Percentiles rank a stretch among this genome's conserved stretches.
Evolutionary conservation across 2,329 filamentous ascomycete genomes (phyloP).

Genomic region (Rhynchosporium secalis): DNA sequence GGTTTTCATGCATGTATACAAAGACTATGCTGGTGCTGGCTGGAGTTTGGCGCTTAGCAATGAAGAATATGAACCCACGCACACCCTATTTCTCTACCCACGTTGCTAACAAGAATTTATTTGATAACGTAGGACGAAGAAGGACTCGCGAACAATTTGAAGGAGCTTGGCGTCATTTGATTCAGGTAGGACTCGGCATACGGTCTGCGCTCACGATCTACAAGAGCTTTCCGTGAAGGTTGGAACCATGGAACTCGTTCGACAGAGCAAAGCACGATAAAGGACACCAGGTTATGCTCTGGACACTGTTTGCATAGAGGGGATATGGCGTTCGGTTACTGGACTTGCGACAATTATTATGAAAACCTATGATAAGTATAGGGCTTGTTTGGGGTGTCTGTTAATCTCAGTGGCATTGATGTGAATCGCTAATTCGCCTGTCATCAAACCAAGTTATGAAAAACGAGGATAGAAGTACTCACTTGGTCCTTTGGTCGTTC

Average conservation of each 20-base stretch:
- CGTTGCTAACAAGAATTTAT: slow-evolving; percentile 19
- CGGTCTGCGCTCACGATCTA: background rate
- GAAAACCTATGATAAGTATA: slow-evolving; percentile 12
- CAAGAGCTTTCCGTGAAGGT: background rate
- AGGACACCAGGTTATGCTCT: background rate
- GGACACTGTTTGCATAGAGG: background rate
- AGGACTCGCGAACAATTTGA: slow-evolving; percentile 10
- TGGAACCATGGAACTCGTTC: background rate
- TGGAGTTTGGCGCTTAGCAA: slow-evolving; percentile 27
- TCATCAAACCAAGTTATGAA: too few species aligned
- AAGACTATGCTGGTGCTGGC: slow-evolving; percentile 18
- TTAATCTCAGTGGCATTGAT: background rate
- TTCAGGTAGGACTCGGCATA: background rate
- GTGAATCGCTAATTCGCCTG: slow-evolving; percentile 3
- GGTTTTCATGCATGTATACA: slow-evolving; percentile 27
- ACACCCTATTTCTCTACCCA: background rate
- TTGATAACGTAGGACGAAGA: slow-evolving; percentile 26
- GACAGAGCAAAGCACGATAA: background rate
- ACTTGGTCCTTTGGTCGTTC: too few species aligned
- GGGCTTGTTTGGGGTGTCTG: background rate
- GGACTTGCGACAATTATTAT: background rate
- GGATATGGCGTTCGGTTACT: background rate
- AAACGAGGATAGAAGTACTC: too few species aligned
- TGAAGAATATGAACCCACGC: slow-evolving; percentile 3
- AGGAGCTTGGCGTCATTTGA: slow-evolving; percentile 13